Conservation (phyloP, 768 basidiomycete species). For the Lentinula detonsa region DNA sequence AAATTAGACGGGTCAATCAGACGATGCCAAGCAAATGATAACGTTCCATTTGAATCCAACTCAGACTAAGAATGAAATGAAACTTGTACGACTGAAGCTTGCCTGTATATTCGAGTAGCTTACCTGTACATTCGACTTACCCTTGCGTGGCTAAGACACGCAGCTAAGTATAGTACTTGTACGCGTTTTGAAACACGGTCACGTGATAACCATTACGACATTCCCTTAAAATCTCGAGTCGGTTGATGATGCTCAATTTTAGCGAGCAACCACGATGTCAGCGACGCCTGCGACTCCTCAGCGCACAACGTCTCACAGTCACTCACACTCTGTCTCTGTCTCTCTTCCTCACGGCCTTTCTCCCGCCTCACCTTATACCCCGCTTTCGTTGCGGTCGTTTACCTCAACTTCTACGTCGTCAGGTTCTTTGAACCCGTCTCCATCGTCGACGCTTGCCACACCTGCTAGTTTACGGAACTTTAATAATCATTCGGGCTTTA, state of each 20-base stretch:
- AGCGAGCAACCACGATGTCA: conserved; percentile 5
- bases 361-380: conserved; percentile 65
- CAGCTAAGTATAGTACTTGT: not conserved
- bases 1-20: not conserved
- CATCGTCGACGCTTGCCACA: conserved; percentile 49
- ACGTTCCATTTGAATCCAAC: not conserved
- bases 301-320: conserved; percentile 44
- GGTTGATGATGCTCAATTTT: not conserved
- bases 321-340: conserved; percentile 37
- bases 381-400: conserved; percentile 61
- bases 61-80: too few relatives aligned
- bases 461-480: conserved; percentile 40
- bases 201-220: not conserved
- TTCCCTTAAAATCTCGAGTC: not conserved
- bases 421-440: conserved; percentile 33
- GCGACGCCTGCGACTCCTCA: conserved; percentile 57
- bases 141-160: not conserved
- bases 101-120: too few relatives aligned
- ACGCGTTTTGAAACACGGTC: not conserved
- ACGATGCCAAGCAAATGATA: not conserved
- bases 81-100: too few relatives aligned
- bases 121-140: too few relatives aligned
- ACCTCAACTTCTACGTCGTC: conserved; percentile 22
- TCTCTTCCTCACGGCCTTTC: conserved; percentile 50
- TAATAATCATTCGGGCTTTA: conserved; percentile 29